Evolutionary conservation across 768 basidiomycete genomes (phyloP).

Genomic region (Polyporus arcularius): DNA sequence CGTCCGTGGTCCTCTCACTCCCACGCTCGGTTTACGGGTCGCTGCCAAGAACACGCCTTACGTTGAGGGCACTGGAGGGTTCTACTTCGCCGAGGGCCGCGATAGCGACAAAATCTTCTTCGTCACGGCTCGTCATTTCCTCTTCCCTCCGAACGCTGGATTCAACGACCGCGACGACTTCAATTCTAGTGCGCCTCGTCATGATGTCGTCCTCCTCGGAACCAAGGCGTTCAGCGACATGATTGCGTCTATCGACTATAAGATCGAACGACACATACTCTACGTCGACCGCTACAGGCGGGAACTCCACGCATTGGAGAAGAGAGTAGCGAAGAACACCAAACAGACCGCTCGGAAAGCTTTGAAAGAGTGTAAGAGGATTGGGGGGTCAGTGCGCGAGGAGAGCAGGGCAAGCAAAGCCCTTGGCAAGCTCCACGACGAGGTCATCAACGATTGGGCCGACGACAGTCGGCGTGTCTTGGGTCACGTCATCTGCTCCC

Average conservation of each 20-base stretch:
- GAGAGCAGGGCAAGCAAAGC: slow-evolving; percentile 12
- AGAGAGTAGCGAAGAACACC: too few relatives aligned
- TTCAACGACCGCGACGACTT: not conserved
- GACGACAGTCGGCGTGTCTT: slow-evolving; percentile 5
- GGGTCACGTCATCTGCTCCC: slow-evolving; percentile 23
- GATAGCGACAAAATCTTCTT: slow-evolving; percentile 4
- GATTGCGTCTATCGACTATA: not conserved
- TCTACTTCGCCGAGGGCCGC: slow-evolving; percentile 9
- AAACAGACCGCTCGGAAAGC: not conserved
- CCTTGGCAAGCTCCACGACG: slow-evolving; percentile 11
- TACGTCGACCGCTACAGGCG: too few relatives aligned
- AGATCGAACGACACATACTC: too few relatives aligned
- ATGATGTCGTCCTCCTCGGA: not conserved
- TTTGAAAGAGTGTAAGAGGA: not conserved
- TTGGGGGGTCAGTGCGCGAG: not conserved
- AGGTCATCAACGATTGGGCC: slow-evolving; percentile 1
- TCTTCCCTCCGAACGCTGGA: slow-evolving; percentile 2
- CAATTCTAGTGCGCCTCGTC: not conserved
- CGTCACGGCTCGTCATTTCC: slow-evolving; percentile 9
- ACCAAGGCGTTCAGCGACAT: not conserved
- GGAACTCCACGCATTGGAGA: too few relatives aligned
- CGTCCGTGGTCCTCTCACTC: not conserved
- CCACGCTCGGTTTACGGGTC: slow-evolving; percentile 19
- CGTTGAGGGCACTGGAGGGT: slow-evolving; percentile 6
- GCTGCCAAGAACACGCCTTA: not conserved